Conservation (phyloP, 441 rosid genomes). For the Gossypium trilobum region DNA sequence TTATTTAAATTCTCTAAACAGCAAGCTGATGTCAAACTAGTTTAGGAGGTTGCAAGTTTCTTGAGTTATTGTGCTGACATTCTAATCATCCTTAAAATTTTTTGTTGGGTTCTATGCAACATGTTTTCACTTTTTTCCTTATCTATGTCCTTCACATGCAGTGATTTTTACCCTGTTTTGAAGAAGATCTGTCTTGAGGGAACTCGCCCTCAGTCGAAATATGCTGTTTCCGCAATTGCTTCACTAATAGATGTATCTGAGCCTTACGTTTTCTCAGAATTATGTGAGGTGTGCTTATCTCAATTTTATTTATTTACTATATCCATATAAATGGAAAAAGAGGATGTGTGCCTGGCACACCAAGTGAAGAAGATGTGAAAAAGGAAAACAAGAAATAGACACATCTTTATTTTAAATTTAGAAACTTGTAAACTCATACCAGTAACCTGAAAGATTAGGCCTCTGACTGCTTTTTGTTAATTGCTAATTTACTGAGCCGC, state of each 20-base stretch:
- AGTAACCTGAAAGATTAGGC: neutral
- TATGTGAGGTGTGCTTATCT: slow-evolving; percentile 56
- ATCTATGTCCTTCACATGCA: slow-evolving; percentile 22
- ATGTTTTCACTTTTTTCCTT: neutral
- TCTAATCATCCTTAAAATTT: neutral
- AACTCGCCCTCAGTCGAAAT: slow-evolving; percentile 72
- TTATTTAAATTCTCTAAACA: slow-evolving; percentile 1
- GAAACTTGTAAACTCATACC: neutral
- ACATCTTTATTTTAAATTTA: neutral
- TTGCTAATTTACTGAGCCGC: neutral
- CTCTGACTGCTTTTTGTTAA: neutral
- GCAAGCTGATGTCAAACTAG: neutral
- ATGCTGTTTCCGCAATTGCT: slow-evolving; percentile 80
- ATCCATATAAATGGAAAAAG: neutral
- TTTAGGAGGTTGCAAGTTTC: slow-evolving; percentile 9
- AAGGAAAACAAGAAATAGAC: neutral
- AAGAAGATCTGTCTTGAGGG: slow-evolving; percentile 66
- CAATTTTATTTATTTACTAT: neutral
- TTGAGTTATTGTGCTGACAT: neutral
- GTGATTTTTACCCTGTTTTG: slow-evolving; percentile 60
- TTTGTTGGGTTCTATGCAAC: neutral
- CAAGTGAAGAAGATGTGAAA: neutral
- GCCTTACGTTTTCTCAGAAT: slow-evolving; percentile 38
- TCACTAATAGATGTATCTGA: slow-evolving; percentile 52
- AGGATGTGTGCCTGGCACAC: neutral